phyloP scores from a whole-genome alignment of 805 yeast species.

The Jamesozyma jinghongensis region DNA sequence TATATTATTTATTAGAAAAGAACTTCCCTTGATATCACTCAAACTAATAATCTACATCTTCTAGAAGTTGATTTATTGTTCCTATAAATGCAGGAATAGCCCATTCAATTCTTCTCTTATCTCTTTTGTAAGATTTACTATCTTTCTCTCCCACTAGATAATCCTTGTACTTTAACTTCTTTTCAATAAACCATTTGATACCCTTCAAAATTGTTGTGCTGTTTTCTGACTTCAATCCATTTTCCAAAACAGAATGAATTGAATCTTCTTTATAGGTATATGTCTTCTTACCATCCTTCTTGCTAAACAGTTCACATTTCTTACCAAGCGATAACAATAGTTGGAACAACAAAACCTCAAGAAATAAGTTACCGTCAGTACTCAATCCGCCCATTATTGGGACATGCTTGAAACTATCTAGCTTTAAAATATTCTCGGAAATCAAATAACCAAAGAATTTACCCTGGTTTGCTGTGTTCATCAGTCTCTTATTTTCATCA shows the following conservation, averaged over 20 bases:
- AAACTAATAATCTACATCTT: constrained; percentile 5
- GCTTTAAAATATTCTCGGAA: constrained; percentile 61
- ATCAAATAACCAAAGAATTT: constrained; percentile 70
- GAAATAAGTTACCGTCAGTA: constrained; percentile 52
- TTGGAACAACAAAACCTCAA: constrained; percentile 65
- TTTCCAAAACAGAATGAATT: constrained; percentile 16
- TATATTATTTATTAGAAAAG: no score
- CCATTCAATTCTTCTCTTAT: constrained; percentile 28
- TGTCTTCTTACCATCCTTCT: constrained; percentile 23
- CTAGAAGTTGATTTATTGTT: constrained; percentile 12
- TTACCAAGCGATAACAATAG: constrained; percentile 58
- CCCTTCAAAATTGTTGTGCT: constrained; percentile 26
- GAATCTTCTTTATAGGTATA: constrained; percentile 25
- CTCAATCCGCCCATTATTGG: constrained; percentile 61
- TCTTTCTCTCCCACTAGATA: constrained; percentile 15
- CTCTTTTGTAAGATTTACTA: constrained; percentile 21
- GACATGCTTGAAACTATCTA: constrained; percentile 63
- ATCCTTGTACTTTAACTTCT: constrained; percentile 19
- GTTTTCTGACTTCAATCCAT: constrained; percentile 21
- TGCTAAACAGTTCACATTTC: constrained; percentile 42
- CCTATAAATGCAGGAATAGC: constrained; percentile 13
- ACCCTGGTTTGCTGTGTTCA: constrained; percentile 62
- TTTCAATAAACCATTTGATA: constrained; percentile 25
- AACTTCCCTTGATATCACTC: no score
- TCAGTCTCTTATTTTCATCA: constrained; percentile 48